Evolutionary conservation across 495 filamentous ascomycete genomes (phyloP), one percentile per base, ranked within the genome.

Genomic region (Penicillium dipodomyicola): DNA sequence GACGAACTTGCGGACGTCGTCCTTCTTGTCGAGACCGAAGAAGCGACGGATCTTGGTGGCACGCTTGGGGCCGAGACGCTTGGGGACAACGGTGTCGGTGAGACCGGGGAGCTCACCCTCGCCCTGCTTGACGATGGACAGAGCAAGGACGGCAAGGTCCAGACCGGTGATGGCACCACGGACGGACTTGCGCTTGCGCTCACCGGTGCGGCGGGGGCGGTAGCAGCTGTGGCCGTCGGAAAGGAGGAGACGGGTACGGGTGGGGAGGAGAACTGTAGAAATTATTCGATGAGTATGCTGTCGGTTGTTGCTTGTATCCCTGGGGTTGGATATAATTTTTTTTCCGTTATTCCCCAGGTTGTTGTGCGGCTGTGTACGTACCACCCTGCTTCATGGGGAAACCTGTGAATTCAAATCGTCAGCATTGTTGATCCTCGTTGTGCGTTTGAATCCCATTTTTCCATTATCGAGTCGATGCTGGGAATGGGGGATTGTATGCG

Each of bases 361-460:
- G 42, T 54, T 54, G 52, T 54, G 52, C 35, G 42, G 52, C 33
- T 35, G 17, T 54, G 42, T 46, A 78, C 77, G 71, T 79, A 79
- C 77, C 91, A 80, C 94, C 94, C 86, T 98, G 94, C 89, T 97
- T 97, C 94, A 98, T 98, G 60, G 94, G 94, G 84, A 98, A 98
- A 81, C 94, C 74, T 77, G 49, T 42, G 56, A 15, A 54, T 25
- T 22, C 22, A 54, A 33, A 27, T 32, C 41, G 72, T 77, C 57
- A 76, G 72, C 58, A 39, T 61, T 50, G 29, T 33, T 33, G 30
- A 37, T 52, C 60, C 59, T 44, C 22, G 1, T 46, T 23, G 19
- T 49, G 48, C 37, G 22, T 20, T 45, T 41, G 17, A 11, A 40
- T 37, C 45, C 32, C 44, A 10, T 17, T 32, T 32, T 11, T 43